Evolutionary conservation across 176 grass and related monocot genomes (phyloP), one percentile per base, ranked within the genome.

Genomic region (Lolium multiflorum): DNA sequence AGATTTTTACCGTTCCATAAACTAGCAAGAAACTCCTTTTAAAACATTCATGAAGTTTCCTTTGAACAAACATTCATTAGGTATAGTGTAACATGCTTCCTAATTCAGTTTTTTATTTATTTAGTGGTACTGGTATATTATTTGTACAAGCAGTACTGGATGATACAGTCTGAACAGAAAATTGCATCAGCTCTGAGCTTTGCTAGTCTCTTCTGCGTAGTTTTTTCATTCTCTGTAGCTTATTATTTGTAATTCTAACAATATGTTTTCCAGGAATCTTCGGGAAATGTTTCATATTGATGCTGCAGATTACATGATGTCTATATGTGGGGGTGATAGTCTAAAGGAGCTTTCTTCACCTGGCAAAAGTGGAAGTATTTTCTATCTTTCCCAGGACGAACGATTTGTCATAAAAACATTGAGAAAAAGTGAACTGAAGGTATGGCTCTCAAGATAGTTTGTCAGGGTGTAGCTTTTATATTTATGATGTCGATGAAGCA

Each of bases 281-380:
- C 91, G 97, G 64, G 97, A 96, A 89, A 98, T 96, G 97, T 98
- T 98, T 90, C 95, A 90, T 84, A 98, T 98, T 48, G 97, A 98
- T 91, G 94, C 93, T 50, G 97, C 97, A 76, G 94, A 98, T 88
- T 98, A 98, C 86, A 98, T 98, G 97, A 98, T 98, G 97, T 98
- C 97, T 20, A 90, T 98, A 88, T 98, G 97, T 60, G 97, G 97
- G 5, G 97, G 91, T 80, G 92, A 98, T 91, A 91, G 92, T 79
- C 88, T 98, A 71, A 98, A 98, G 79, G 92, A 98, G 90, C 90
- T 96, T 87, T 98, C 97, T 90, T 98, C 97, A 81, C 97, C 97
- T 4, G 97, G 97, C 47, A 98, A 98, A 92, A 98, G 97, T 91
- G 97, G 97, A 56, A 96, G 93, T 76, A 98, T 98, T 90, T 98